Percentiles rank a stretch among this genome's conserved stretches.
Evolutionary conservation across 495 filamentous ascomycete genomes (phyloP).

Genomic region (Trichoderma virens): DNA sequence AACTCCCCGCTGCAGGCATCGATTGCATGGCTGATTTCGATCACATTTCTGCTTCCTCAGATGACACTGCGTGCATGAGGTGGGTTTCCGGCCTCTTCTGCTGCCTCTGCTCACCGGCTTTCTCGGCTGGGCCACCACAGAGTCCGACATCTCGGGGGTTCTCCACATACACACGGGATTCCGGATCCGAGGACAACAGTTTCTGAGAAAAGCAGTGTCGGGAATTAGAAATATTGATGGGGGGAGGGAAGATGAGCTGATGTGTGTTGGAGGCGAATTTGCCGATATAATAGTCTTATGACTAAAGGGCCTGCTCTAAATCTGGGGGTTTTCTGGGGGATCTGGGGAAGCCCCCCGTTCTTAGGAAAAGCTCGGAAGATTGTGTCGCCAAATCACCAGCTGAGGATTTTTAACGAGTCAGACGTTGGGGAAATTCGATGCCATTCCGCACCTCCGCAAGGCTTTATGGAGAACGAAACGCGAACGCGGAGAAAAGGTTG

Average conservation of each 20-base stretch:
- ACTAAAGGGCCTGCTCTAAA: background rate
- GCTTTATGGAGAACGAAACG: background rate
- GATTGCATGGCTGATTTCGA: background rate
- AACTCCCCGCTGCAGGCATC: slow-evolving; percentile 2
- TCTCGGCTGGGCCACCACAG: background rate
- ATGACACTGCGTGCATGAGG: background rate
- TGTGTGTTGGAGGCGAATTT: background rate
- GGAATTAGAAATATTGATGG: background rate
- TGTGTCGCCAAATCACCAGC: background rate
- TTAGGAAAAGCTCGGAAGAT: background rate
- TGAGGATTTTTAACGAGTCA: background rate
- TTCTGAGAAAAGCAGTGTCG: background rate
- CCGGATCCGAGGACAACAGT: background rate
- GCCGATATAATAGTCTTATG: background rate
- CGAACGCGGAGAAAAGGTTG: background rate
- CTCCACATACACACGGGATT: background rate
- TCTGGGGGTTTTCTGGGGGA: background rate
- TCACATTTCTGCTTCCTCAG: background rate
- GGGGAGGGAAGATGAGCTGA: background rate
- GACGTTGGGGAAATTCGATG: background rate
- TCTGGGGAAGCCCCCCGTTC: background rate
- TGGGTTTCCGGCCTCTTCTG: slow-evolving; percentile 5
- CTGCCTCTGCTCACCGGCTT: background rate
- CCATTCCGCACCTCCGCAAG: background rate
- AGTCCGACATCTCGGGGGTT: background rate